Evolutionary conservation across 2,329 filamentous ascomycete species (phyloP), one percentile per base, ranked within the genome.

Genomic region (Trichoderma sp.): DNA sequence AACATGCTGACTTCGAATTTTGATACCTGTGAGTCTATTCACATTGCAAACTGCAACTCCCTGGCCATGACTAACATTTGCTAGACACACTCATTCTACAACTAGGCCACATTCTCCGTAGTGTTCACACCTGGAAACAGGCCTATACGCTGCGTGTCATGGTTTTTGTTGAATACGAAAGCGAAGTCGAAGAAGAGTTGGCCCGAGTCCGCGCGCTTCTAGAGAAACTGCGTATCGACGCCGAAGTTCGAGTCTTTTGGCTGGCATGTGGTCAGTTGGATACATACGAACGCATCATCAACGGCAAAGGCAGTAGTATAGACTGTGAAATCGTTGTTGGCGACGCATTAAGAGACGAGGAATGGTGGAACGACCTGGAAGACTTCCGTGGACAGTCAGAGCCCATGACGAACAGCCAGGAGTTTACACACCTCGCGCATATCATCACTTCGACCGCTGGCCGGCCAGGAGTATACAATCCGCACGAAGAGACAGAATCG

Each of bases 91-190:
- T 96, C n/a, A 96, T 96, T 70, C 83, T 96, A 4, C 93, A 96
- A 74, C 84, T 96, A 11, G 93, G 94, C 0, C 95, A 92, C 74
- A 96, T 97, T 69, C 80, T 97, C 1, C 88, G 91, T 72, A 96
- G 92, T 1, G 92, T 96, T 0, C 90, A 91, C 3, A 88, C 90
- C 0, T 97, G 93, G 92, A 92, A 91, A 74, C 88, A 87, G 64
- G 86, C 85, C 0, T 96, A 92, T 77, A 85, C 83, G 52, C 80
- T 96, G 8, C 89, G 93, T 49, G 91, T 97, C 4, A 88, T 91
- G 66, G 93, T 96, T 0, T 97, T 97, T 77, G 93, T 97, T 24
- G 93, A 97, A 76, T 96, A 96, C 73, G 92, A 96, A 76, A 88
- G 85, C 31, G 93, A 97, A 73, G 90, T 97, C 0, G 88, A 91